Evolutionary conservation across 2,329 filamentous ascomycete genomes (phyloP), one percentile per base, ranked within the genome.

Genomic region (Lomentospora prolificans): DNA sequence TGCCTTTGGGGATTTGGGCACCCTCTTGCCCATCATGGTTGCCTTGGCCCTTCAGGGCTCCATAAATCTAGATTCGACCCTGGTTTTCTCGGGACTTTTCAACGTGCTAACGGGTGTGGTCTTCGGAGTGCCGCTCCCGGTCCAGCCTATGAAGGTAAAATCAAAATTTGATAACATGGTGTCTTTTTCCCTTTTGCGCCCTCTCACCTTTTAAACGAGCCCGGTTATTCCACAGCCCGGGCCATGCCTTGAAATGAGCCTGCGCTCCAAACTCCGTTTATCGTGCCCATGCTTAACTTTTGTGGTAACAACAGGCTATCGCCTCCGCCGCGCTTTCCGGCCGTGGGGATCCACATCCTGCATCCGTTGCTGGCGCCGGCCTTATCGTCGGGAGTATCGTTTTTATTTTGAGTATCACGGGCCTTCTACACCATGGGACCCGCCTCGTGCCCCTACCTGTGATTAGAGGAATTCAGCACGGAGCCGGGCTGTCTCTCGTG

Each of bases 401-500:
- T 7, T 77, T 92, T 7, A 5, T 95, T 1, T 83, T 96, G 66
- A 91, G 87, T 64, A 66, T 84, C 3, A 95, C 90, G 0, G 89
- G 92, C 0, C 71, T 94, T n/a, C 74, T 96, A 30, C 78, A 77
- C 57, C 86, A 84, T 77, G 84, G 89, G 53, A 85, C 87, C 7
- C 72, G 75, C n/a, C 75, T 84, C 12, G 86, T 95, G 7, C 92
- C 92, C 0, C 81, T 91, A 12, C 89, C 91, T 0, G 87, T 97
- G 0, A 85, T 97, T 55, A 96, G 95, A 67, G 92, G 92, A 28
- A 96, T 97, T 61, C 94, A 97, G 70, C 82, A 96, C 51, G 92
- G 92, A 36, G 92, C 92, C 3, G 92, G 92, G 1, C 75, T 97
- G 51, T 90, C 87, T 14, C 78, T 97, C 14, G 80, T 90, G 55